Conservation (phyloP, 768 basidiomycete species). For the Hypsizygus marmoreus region DNA sequence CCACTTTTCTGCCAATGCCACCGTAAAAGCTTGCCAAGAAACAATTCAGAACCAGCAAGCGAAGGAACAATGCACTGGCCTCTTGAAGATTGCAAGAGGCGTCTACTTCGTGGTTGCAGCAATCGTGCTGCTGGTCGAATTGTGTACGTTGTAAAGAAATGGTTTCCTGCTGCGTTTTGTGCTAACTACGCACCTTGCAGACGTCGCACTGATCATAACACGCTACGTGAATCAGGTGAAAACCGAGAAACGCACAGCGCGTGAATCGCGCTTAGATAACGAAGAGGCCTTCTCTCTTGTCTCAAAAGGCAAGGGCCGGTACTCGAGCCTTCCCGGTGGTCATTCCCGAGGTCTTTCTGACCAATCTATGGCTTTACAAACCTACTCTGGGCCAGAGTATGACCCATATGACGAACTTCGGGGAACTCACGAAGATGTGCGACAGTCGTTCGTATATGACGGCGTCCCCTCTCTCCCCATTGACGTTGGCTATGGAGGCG, state of each 20-base stretch:
- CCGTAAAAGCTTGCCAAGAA: conserved; percentile 45
- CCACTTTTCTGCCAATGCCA: conserved; percentile 43
- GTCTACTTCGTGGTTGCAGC: conserved; percentile 48
- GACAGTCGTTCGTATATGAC: conserved; percentile 5
- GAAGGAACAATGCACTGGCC: conserved; percentile 44
- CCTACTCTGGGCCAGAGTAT: conserved; percentile 28
- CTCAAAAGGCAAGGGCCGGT: conserved; percentile 24
- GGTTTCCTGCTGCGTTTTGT: conserved; percentile 3
- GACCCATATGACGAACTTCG: conserved; percentile 41
- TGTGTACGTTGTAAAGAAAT: conserved; percentile 46
- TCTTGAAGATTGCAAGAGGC: conserved; percentile 44
- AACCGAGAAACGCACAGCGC: conserved; percentile 47
- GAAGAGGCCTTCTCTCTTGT: conserved; percentile 39
- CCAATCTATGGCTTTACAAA: conserved; percentile 10
- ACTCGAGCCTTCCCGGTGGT: conserved; percentile 25
- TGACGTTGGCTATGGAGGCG: conserved; percentile 37
- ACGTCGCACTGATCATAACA: conserved; percentile 53
- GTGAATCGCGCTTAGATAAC: conserved; percentile 35
- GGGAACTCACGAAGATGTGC: conserved; percentile 12
- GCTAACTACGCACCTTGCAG: conserved; percentile 28
- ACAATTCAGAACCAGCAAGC: conserved; percentile 41
- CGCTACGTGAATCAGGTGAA: conserved; percentile 56
- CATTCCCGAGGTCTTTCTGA: conserved; percentile 5
- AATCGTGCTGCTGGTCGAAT: conserved; percentile 49
- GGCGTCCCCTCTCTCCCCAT: conserved; percentile 17